Evolutionary conservation across 805 yeast genomes (phyloP), one percentile per base, ranked within the genome.

Genomic region (Candida methanosorbosa): DNA sequence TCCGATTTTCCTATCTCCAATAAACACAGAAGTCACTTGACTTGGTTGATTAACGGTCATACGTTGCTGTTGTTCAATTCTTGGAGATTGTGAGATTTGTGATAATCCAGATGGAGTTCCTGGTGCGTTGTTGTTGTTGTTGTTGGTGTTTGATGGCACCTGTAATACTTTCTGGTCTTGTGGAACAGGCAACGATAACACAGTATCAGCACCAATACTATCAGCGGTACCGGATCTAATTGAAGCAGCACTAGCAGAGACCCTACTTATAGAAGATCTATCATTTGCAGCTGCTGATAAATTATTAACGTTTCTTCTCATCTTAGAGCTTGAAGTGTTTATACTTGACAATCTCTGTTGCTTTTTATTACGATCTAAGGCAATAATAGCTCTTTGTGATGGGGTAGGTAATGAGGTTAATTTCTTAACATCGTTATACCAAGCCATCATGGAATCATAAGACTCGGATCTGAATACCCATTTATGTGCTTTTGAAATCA

Each of bases 381-480:
- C 65, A 29, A 65, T 63, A 32, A 68, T 61, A 1, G 79, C 68
- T 49, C 84, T 66, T 12, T 79, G 68, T 19, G 68, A 59, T 2
- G 85, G 76, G n/a, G 72, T 71, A 16, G 78, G 64, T 38, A 81
- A 64, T 13, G 68, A 58, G 2, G 92, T 81, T 45, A 87, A 64
- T 31, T 64, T 66, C 52, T 78, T 77, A 44, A 90, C 66, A 50
- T 83, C 94, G 44, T 73, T 73, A 57, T 73, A 84, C 98, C 98
- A 90, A 27, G 66, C 70, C 54, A 80, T 75, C 90, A 87, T 84
- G 22, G 70, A 57, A 28, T 78, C 81, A 48, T 81, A 82, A 32
- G 81, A 72, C 49, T 83, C 92, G n/a, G 94, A 80, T 44, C 94
- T 71, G 64, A 90, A 88, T n/a, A 88, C 92, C 85, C 92, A 86